Evolutionary conservation across 1,284 basidiomycete species (phyloP).

Genomic region (Xanthoconium separans): DNA sequence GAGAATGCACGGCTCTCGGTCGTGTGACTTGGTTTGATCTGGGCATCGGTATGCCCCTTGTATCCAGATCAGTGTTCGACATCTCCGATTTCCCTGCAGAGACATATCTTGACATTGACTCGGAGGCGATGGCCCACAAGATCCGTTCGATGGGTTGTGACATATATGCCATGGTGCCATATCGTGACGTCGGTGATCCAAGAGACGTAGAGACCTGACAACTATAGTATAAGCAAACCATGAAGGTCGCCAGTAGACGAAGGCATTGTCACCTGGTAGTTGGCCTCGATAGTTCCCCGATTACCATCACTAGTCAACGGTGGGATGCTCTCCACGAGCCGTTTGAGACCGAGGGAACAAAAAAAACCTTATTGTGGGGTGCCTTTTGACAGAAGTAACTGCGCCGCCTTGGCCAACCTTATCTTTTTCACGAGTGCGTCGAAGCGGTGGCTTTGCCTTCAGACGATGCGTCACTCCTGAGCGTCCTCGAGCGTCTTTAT

Average conservation of each 20-base stretch:
- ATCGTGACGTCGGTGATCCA: background rate
- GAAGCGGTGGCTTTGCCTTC: background rate
- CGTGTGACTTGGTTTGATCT: slow-evolving; percentile 6
- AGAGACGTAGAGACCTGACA: background rate
- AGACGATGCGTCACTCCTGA: slow-evolving; percentile 1
- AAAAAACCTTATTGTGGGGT: background rate
- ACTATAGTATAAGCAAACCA: slow-evolving; percentile 1
- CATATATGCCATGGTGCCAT: background rate
- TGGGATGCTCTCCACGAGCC: background rate
- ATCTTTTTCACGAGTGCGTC: background rate
- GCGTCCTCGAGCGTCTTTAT: slow-evolving; percentile 13
- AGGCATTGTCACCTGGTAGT: background rate
- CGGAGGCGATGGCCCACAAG: too few species aligned
- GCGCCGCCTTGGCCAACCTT: background rate
- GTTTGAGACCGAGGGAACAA: background rate
- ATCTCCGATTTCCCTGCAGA: too few species aligned
- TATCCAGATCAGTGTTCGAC: too few species aligned
- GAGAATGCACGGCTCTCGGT: background rate
- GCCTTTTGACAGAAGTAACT: background rate
- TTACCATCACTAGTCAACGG: background rate
- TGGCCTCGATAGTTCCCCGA: background rate
- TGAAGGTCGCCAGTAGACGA: background rate
- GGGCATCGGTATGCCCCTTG: background rate
- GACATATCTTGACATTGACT: too few species aligned
- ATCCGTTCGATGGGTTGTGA: background rate